Evolutionary conservation across 2,329 filamentous ascomycete species (phyloP), one percentile per base, ranked within the genome.

Genomic region (Penicillium sp.): DNA sequence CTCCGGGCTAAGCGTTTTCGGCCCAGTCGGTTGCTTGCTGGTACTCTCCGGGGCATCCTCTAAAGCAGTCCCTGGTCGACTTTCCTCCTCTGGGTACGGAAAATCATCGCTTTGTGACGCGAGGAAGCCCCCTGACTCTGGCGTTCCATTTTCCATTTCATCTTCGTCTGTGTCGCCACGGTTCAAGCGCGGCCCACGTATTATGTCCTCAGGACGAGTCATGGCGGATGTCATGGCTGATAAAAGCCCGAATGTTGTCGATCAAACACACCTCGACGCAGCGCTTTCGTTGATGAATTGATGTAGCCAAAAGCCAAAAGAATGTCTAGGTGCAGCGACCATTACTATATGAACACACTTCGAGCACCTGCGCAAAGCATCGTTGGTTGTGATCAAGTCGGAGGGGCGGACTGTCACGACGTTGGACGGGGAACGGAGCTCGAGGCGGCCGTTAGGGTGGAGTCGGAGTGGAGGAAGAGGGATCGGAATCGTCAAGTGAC

Each of bases 1-100:
- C 48, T 81, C 78, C 1, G 70, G 73, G 6, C 71, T 70, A 37
- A 79, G 66, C 21, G 75, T 59, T 52, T 70, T 73, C 13, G 66
- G 61, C 9, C 62, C 67, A 21, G 65, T 56, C 23, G 61, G 38
- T 54, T 64, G 62, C 55, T 67, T 71, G 55, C 64, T 59, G 23
- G 51, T 55, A 38, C 35, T 62, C 46, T 62, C 62, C 21, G 53
- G 60, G 10, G 53, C 59, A 43, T 71, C 70, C 23, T 66, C 67
- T 50, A 65, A 63, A 23, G 66, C 64, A 45, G 67, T 69, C 40
- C 64, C 65, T 12, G 68, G 60, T 56, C 70, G 60, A 40, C 66
- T 62, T 10, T 56, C 47, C 41, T 70, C 71, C 33, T 75, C 73
- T 40, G 66, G 65, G 50, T 62, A 66, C 6, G 67, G 59, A 21